These are phyloP conservation scores for Setaria italica DNA, from an alignment of 202 grass and related monocot genomes.

Conservation along the genomic window DNA sequence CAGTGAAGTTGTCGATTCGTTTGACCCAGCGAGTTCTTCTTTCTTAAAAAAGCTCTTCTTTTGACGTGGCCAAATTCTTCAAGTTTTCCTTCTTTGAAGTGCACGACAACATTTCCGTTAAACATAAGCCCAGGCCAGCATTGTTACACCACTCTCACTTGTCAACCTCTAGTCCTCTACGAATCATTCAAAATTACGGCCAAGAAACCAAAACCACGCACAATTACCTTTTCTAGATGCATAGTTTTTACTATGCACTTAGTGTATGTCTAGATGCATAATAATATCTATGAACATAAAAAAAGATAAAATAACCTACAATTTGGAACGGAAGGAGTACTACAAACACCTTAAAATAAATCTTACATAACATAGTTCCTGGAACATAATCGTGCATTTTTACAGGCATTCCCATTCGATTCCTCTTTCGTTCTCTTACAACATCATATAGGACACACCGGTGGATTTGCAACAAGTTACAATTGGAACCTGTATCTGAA, in stretches of 20 bases:
- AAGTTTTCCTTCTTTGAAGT: background rate
- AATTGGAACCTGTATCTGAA: conserved; percentile 3
- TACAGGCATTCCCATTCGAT: background rate
- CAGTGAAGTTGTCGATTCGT: background rate
- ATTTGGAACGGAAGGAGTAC: too few relatives aligned
- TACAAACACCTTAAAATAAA: too few relatives aligned
- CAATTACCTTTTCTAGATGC: background rate
- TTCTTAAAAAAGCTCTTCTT: background rate
- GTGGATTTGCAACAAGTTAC: background rate
- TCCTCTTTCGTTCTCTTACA: background rate
- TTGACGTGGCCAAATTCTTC: background rate
- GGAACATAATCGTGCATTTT: background rate
- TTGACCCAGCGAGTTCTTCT: background rate
- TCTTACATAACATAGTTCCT: too few relatives aligned
- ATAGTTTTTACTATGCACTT: too few relatives aligned
- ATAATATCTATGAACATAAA: too few relatives aligned
- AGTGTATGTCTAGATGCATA: too few relatives aligned
- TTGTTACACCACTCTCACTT: background rate
- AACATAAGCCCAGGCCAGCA: background rate
- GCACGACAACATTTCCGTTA: background rate
- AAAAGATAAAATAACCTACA: too few relatives aligned
- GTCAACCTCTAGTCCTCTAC: too few relatives aligned
- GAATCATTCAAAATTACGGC: background rate
- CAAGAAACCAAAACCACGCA: background rate
- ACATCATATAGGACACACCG: background rate